phyloP scores from a whole-genome alignment of 768 basidiomycete species.

The Piloderma croceum region DNA sequence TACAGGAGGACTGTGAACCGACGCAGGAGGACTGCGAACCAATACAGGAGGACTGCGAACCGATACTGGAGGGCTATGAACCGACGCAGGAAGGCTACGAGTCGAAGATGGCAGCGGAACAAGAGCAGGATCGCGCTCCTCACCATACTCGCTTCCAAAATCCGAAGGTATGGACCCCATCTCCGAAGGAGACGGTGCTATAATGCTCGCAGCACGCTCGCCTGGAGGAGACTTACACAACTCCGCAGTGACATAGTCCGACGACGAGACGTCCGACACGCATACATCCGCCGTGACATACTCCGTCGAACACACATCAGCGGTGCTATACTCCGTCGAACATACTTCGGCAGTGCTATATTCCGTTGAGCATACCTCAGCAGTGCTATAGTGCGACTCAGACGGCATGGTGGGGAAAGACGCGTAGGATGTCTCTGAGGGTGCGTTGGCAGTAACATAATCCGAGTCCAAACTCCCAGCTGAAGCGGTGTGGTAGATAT shows the following conservation, averaged over 20 bases:
- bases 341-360: conserved; percentile 50
- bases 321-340: conserved; percentile 43
- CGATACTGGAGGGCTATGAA: too few relatives aligned
- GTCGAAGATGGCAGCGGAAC: too few relatives aligned
- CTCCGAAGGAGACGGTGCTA: too few relatives aligned
- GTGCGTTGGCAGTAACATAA: conserved; percentile 39
- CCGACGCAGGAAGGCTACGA: too few relatives aligned
- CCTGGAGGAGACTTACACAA: too few relatives aligned
- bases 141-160: too few relatives aligned
- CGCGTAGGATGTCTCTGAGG: conserved; percentile 46
- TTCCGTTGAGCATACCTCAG: conserved; percentile 39
- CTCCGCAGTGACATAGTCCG: too few relatives aligned
- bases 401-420: conserved; percentile 60
- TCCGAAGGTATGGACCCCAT: too few relatives aligned
- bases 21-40: conserved; percentile 30
- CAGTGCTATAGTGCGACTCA: conserved; percentile 40
- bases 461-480: conserved; percentile 50
- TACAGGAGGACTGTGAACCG: conserved; percentile 23
- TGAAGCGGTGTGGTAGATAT: conserved; percentile 40
- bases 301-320: conserved; percentile 37
- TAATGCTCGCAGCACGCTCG: too few relatives aligned
- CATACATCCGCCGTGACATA: conserved; percentile 57
- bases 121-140: too few relatives aligned
- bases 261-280: too few relatives aligned
- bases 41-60: conserved; percentile 1